Evolutionary conservation across 768 basidiomycete species (phyloP), one percentile per base, ranked within the genome.

Genomic region (Gloeopeniophorella convolvens): DNA sequence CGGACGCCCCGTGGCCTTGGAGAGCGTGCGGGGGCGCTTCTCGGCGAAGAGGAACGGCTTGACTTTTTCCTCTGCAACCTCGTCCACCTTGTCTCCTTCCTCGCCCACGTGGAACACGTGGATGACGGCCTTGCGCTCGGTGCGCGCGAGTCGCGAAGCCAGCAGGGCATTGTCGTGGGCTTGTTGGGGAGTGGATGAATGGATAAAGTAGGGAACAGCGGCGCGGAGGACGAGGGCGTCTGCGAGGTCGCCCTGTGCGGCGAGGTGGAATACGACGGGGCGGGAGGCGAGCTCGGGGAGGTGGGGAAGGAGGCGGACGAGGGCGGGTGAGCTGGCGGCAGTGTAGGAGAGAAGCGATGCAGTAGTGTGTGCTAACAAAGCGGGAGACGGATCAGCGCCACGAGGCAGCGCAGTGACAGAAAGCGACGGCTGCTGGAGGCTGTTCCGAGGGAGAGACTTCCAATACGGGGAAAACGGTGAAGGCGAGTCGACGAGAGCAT

Each of bases 121-220:
- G 21, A 96, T 72, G n/a, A 95, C 89, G 5, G 84, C 82, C 58
- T 79, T 85, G 48, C 72, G 72, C 59, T 86, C 80, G 6, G 74
- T 65, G 31, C 75, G 75, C 0, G 95, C 89, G 42, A 97, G 68
- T 35, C 83, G 79, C 43, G 89, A 82, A 12, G 91, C 90, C 15
- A 98, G 76, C 30, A 97, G 70, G 20, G 91, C 87, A 65, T 97
- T 84, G 62, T 94, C 89, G 59, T 95, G 87, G 3, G 92, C 89
- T 62, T 92, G 78, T 63, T 91, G 86, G 3, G 80, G 65, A 1
- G 77, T 80, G 30, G 78, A 74, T 5, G 91, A 94, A 60, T 94
- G 73, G 42, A 98, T 59, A 63, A 92, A 83, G 68, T 83, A 89
- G 24, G 88, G 87, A 5, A 89, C 78, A 16, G 81, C 75, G n/a